These are phyloP conservation scores for Tarenaya hassleriana DNA, from an alignment of 345 rosid genomes.

Conservation along the genomic window DNA sequence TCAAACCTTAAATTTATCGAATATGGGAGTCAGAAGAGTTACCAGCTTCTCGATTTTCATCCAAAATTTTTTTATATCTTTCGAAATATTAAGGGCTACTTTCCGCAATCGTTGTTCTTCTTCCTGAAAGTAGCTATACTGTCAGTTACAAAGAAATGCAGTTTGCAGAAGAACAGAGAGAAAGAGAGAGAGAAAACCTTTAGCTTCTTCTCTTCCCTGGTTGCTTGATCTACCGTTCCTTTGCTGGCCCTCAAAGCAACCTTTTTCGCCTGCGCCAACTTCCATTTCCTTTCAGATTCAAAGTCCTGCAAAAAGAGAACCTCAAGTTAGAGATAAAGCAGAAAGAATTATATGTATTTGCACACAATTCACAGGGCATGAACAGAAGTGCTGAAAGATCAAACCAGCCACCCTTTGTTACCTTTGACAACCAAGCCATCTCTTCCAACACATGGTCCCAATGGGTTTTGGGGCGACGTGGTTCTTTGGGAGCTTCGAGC, in stretches of 20 bases:
- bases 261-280: slow-evolving; percentile 86
- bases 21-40: slow-evolving; percentile 25
- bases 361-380: background rate
- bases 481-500: slow-evolving; percentile 91
- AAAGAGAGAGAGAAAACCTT: slow-evolving; percentile 50
- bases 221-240: slow-evolving; percentile 91
- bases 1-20: slow-evolving; percentile 1
- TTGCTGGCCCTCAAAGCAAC: slow-evolving; percentile 94
- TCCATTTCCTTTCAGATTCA: slow-evolving; percentile 99
- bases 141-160: slow-evolving; percentile 6
- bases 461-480: slow-evolving; percentile 86
- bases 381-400: background rate
- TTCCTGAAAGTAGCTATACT: slow-evolving; percentile 48
- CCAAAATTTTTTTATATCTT: slow-evolving; percentile 98
- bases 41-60: slow-evolving; percentile 95
- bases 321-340: slow-evolving; percentile 26
- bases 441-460: slow-evolving; percentile 99
- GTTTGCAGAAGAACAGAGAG: slow-evolving; percentile 11
- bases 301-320: slow-evolving; percentile 57
- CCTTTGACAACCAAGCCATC: slow-evolving; percentile 99
- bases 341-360: slow-evolving; percentile 15
- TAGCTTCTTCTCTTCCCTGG: slow-evolving; percentile 87
- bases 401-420: slow-evolving; percentile 23
- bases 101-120: slow-evolving; percentile 85
- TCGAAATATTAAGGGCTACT: slow-evolving; percentile 83